These are phyloP conservation scores for Starmerella geochares DNA, from an alignment of 805 yeast genomes.

Conservation along the genomic window DNA sequence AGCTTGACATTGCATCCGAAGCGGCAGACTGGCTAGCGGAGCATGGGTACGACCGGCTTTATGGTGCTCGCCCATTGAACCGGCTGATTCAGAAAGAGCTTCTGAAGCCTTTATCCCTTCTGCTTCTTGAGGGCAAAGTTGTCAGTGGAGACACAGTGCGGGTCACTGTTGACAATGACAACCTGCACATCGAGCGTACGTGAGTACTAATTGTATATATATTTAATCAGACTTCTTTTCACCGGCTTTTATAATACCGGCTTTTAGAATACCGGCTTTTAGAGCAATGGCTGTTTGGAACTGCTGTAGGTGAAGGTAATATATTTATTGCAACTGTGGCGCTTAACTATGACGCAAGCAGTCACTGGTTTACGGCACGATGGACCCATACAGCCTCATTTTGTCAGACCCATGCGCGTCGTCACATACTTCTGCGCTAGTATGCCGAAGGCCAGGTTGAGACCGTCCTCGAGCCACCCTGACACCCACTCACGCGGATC, in stretches of 20 bases:
- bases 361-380: no score
- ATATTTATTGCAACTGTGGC: background rate
- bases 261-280: background rate
- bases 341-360: background rate
- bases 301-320: no score
- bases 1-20: constrained; percentile 42
- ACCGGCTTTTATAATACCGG: background rate
- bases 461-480: constrained; percentile 70
- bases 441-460: constrained; percentile 70
- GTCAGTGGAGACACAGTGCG: constrained; percentile 46
- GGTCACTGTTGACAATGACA: constrained; percentile 40
- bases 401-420: constrained; percentile 63
- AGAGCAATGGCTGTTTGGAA: no score
- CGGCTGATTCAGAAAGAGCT: constrained; percentile 72
- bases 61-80: constrained; percentile 95
- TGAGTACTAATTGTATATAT: constrained; percentile 2
- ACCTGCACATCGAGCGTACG: constrained; percentile 27
- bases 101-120: constrained; percentile 80
- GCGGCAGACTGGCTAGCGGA: constrained; percentile 74
- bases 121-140: constrained; percentile 70
- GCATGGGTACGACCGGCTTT: constrained; percentile 79
- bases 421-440: constrained; percentile 85
- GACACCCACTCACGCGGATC: constrained; percentile 78
- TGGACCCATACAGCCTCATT: no score
- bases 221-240: no score